Evolutionary conservation across 1,284 basidiomycete genomes (phyloP), one percentile per base, ranked within the genome.

Genomic region (Thelephora terrestris): DNA sequence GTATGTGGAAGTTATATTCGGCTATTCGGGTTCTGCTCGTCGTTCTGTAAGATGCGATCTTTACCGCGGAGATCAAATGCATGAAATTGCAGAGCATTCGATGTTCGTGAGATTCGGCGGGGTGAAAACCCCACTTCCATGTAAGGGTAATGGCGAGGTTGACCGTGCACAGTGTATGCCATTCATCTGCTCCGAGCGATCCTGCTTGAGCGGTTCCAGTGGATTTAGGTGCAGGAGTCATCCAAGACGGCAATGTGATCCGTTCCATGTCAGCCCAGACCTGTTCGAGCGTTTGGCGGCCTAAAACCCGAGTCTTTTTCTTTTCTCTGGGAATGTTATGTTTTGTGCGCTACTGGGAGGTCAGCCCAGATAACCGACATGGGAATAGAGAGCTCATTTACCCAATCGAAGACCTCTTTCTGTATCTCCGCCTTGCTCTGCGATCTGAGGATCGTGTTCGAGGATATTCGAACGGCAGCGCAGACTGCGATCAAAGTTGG

Each of bases 141-240:
- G 65, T 58, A 10, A 67, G 56, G 2, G 64, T 62, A 25, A 64
- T 57, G 0, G 56, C 54, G 4, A 67, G 47, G 42, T 64, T 53
- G 4, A 68, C 50, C 1, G 59, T 56, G 46, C 20, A 20, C 6
- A 24, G 10, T 16, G 38, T 40, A 7, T n/a, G 18, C 38, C 38
- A 40, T 14, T 40, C 57, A 20, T 66, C 60, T 4, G 62, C 61
- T 18, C 52, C 58, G 4, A 68, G 61, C 34, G 64, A 60, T 1
- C 60, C 60, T 4, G 48, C 32, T 17, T 45, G 37, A 0, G 52
- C 46, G 6, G 58, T 61, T 1, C 61, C 61, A 50, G 60, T 61
- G 23, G 60, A 55, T 2, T 21, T 35, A 0, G 64, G 64, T 5
- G 54, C 59, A 18, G 49, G 40, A 10, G 47, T 45, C 32, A 65